A percentile compares a stretch with the other conserved stretches of the same genome.
Conservation (phyloP, 2,329 filamentous ascomycete genomes). For the Nothophaeocryptopus gaeumannii region DNA sequence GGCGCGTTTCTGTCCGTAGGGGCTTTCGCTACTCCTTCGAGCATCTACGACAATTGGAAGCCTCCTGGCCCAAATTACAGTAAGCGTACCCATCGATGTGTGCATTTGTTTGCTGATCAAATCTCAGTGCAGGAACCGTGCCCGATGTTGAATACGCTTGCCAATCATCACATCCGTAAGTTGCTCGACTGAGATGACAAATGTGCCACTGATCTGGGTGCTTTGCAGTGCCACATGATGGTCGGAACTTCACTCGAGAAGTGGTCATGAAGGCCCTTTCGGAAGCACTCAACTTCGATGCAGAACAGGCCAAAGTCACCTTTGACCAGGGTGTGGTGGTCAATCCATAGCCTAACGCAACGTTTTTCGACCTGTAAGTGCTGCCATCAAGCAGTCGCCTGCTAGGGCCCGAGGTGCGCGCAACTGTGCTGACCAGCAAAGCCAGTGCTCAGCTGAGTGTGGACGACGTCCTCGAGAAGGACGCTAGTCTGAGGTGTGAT, state of each 20-base stretch:
- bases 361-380: conserved; percentile 21
- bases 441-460: conserved; percentile 6
- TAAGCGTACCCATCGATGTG: neutral
- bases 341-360: conserved; percentile 25
- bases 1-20: too few species aligned
- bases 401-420: too few species aligned
- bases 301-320: conserved; percentile 14
- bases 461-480: conserved; percentile 24
- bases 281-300: conserved; percentile 23
- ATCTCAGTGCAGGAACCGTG: conserved; percentile 4
- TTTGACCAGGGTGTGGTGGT: conserved; percentile 21
- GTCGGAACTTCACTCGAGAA: conserved; percentile 20
- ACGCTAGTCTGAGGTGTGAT: conserved; percentile 13
- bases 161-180: conserved; percentile 21
- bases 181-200: too few species aligned
- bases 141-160: conserved; percentile 18
- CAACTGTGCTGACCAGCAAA: too few species aligned
- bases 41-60: neutral
- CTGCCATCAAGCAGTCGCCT: too few species aligned
- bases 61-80: conserved; percentile 3
- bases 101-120: neutral
- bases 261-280: conserved; percentile 18
- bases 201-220: too few species aligned
- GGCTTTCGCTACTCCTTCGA: too few species aligned
- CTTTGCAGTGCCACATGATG: conserved; percentile 17